These are phyloP conservation scores for Polyporus arcularius DNA, from an alignment of 768 basidiomycete genomes.

Conservation along the genomic window DNA sequence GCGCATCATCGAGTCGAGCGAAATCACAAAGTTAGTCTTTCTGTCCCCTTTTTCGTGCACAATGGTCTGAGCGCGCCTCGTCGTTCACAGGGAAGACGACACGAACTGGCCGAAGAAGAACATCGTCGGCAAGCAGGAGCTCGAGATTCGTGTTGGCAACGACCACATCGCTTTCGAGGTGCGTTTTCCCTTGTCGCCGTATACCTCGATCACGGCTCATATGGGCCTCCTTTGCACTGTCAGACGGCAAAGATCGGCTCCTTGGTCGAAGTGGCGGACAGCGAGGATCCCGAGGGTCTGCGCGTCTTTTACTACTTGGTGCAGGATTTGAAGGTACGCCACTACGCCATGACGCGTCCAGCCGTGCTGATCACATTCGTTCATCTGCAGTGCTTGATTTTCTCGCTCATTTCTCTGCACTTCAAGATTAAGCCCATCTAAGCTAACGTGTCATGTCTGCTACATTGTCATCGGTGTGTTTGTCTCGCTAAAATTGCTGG, in stretches of 20 bases:
- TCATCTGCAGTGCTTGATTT: constrained; percentile 82
- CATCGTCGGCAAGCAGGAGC: constrained; percentile 97
- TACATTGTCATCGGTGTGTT: neutral
- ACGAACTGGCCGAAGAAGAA: constrained; percentile 99
- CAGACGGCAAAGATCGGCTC: constrained; percentile 99
- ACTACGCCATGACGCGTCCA: too few species aligned
- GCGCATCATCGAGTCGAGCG: constrained; percentile 88
- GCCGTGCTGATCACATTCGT: neutral
- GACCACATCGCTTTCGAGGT: constrained; percentile 99
- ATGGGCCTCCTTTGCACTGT: neutral
- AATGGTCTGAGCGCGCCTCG: neutral
- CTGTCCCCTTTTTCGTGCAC: neutral
- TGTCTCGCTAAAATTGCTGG: neutral
- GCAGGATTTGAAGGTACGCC: constrained; percentile 88
- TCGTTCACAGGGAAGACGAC: constrained; percentile 87
- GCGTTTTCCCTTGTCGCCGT: constrained; percentile 24
- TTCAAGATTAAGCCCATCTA: constrained; percentile 99
- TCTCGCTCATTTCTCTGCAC: constrained; percentile 96
- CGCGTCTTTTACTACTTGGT: constrained; percentile 98
- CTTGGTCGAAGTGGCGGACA: constrained; percentile 94
- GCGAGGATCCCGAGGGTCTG: constrained; percentile 95
- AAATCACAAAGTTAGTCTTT: constrained; percentile 82
- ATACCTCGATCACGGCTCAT: neutral
- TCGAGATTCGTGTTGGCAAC: constrained; percentile 91
- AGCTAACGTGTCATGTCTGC: constrained; percentile 7